These are phyloP conservation scores for Acorus calamus DNA, from an alignment of 106 monocot species.

Conservation along the genomic window DNA sequence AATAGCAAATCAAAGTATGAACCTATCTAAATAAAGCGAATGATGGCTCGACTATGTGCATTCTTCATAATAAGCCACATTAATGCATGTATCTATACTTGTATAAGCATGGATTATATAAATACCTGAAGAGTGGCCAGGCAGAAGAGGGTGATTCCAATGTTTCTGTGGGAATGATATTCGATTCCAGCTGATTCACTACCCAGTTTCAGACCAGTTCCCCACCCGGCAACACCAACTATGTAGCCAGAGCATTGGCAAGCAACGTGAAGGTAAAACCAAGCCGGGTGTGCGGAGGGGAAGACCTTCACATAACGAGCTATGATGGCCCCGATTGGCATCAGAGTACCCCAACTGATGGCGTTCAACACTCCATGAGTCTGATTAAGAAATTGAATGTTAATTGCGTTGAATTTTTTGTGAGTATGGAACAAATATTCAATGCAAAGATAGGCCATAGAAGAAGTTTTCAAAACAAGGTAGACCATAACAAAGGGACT, in stretches of 20 bases:
- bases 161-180: slow-evolving; percentile 39
- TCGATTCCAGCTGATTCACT: slow-evolving; percentile 40
- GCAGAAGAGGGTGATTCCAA: slow-evolving; percentile 49
- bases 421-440: slow-evolving; percentile 4
- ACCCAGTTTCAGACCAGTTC: slow-evolving; percentile 44
- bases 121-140: slow-evolving; percentile 43
- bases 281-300: slow-evolving; percentile 49
- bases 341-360: slow-evolving; percentile 51
- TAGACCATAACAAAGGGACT: too few relatives aligned
- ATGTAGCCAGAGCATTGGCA: slow-evolving; percentile 45
- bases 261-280: slow-evolving; percentile 58
- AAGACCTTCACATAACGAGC: slow-evolving; percentile 58
- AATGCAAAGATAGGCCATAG: slow-evolving; percentile 1
- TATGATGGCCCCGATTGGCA: slow-evolving; percentile 46
- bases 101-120: too few relatives aligned
- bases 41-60: too few relatives aligned
- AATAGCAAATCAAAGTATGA: too few relatives aligned
- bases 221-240: slow-evolving; percentile 48
- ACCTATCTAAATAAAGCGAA: too few relatives aligned
- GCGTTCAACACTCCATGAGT: slow-evolving; percentile 60
- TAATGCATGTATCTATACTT: too few relatives aligned
- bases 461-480: background rate
- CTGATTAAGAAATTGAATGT: slow-evolving; percentile 5
- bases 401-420: background rate
- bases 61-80: too few relatives aligned